phyloP scores from a whole-genome alignment of 2,329 filamentous ascomycete species.

The Colletotrichum tanaceti region DNA sequence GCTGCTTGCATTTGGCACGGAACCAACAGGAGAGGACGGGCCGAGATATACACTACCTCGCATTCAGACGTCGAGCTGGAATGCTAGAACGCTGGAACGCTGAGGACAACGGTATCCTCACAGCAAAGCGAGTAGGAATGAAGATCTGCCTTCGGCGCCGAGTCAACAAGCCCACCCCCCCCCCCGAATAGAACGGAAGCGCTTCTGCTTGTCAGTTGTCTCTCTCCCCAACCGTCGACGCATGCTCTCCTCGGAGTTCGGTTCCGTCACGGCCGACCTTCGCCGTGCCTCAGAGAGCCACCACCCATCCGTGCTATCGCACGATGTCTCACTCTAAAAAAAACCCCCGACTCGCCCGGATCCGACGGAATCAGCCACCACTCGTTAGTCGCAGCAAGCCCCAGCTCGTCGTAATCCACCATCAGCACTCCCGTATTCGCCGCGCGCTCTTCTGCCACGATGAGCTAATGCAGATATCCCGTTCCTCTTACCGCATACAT shows the following conservation, averaged over 20 bases:
- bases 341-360: background rate
- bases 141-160: background rate
- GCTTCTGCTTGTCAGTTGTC: background rate
- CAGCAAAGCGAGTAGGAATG: background rate
- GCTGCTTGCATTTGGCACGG: too few species aligned
- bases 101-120: background rate
- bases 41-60: too few species aligned
- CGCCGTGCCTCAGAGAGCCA: background rate
- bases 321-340: conserved; percentile 12
- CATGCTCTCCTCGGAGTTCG: background rate
- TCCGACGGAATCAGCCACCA: background rate
- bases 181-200: background rate
- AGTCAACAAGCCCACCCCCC: background rate
- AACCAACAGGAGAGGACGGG: too few species aligned
- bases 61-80: background rate
- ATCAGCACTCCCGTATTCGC: background rate
- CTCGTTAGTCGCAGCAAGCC: background rate
- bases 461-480: background rate
- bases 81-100: background rate
- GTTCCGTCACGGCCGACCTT: background rate
- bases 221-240: background rate
- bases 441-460: background rate
- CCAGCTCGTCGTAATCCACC: background rate
- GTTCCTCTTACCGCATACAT: conserved; percentile 5
- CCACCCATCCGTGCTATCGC: background rate